These are phyloP conservation scores for Coemansia sp. DNA, from an alignment of 192 early-diverging fungal species.

Conservation along the genomic window DNA sequence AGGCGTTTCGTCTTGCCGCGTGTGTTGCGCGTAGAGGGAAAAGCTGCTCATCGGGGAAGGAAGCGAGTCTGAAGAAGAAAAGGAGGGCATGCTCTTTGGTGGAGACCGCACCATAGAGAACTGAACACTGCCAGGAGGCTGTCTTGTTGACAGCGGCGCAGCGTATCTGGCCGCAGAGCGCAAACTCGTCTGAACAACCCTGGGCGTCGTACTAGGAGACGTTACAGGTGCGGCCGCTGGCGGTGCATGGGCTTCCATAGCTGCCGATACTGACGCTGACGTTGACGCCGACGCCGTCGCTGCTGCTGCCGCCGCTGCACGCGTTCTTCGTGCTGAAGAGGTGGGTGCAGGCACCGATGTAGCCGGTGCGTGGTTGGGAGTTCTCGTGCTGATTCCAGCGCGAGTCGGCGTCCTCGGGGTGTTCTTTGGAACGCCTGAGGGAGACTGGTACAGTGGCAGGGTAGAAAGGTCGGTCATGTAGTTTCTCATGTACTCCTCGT, in stretches of 20 bases:
- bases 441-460: conserved; percentile 14
- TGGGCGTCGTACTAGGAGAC: too few relatives aligned
- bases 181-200: conserved; percentile 3
- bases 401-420: too few relatives aligned
- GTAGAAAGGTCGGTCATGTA: conserved; percentile 23
- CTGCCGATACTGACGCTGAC: neutral
- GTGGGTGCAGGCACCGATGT: too few relatives aligned
- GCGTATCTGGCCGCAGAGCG: neutral
- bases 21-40: too few relatives aligned
- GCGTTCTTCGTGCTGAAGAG: too few relatives aligned
- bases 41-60: conserved; percentile 12
- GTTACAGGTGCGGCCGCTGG: too few relatives aligned
- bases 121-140: neutral
- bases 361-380: too few relatives aligned
- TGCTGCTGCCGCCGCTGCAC: neutral
- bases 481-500: conserved; percentile 28
- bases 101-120: neutral
- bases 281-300: neutral
- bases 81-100: neutral
- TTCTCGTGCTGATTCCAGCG: too few relatives aligned
- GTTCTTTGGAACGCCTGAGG: too few relatives aligned
- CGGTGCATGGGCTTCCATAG: too few relatives aligned
- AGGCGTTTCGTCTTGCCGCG: too few relatives aligned
- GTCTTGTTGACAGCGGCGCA: neutral
- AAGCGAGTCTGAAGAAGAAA: conserved; percentile 14